Evolutionary conservation across 768 basidiomycete species (phyloP).

Genomic region (Agaricus subrufescens): DNA sequence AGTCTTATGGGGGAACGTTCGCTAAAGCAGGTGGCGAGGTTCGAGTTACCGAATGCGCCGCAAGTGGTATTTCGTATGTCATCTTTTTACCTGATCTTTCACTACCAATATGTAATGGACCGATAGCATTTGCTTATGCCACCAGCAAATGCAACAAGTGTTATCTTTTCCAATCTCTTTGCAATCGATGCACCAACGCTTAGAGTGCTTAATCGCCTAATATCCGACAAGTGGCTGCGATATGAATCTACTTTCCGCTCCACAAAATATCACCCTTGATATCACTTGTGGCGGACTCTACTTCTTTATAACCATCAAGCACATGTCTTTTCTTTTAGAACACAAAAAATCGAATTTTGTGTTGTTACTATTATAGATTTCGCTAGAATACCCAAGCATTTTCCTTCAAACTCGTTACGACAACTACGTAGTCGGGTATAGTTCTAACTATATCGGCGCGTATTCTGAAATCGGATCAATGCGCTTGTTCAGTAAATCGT

Average conservation of each 20-base stretch:
- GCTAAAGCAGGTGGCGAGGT: too few species aligned
- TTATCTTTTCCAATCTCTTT: slow-evolving; percentile 43
- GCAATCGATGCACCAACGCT: slow-evolving; percentile 50
- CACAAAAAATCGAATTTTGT: neutral
- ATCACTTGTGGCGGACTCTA: slow-evolving; percentile 58
- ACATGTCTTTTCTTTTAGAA: slow-evolving; percentile 7
- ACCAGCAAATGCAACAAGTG: slow-evolving; percentile 43
- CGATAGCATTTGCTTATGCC: slow-evolving; percentile 57
- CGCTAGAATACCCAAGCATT: slow-evolving; percentile 44
- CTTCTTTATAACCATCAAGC: neutral
- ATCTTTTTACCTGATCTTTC: too few species aligned
- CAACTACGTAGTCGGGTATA: slow-evolving; percentile 62
- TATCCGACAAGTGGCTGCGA: slow-evolving; percentile 58
- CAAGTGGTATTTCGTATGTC: too few species aligned
- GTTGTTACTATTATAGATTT: slow-evolving; percentile 24
- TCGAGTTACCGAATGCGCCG: too few species aligned
- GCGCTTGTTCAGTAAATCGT: slow-evolving; percentile 20
- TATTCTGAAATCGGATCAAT: slow-evolving; percentile 72
- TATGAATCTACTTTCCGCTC: slow-evolving; percentile 47
- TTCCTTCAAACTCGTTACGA: slow-evolving; percentile 67
- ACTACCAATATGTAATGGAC: neutral
- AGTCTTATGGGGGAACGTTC: too few species aligned
- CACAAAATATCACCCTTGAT: slow-evolving; percentile 67
- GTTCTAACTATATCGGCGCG: slow-evolving; percentile 56
- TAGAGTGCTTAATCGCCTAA: slow-evolving; percentile 62